A percentile compares a stretch with the other conserved stretches of the same genome.
These are phyloP conservation scores for Dinochytrium kinnereticum DNA, from an alignment of 371 early-diverging fungal species.

Conservation along the genomic window DNA sequence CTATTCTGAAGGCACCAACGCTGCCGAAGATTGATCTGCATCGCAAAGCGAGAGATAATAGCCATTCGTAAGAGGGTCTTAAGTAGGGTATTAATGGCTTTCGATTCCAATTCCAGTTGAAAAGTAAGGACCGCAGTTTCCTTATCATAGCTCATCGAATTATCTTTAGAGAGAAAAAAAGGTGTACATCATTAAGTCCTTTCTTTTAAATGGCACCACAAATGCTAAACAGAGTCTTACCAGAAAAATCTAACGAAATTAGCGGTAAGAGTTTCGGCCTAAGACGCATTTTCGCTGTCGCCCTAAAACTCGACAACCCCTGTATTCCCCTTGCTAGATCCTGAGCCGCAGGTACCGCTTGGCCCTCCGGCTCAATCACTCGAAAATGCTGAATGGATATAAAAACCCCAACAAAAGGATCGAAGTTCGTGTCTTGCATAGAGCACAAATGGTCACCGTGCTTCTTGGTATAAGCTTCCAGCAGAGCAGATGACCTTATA, in stretches of 20 bases:
- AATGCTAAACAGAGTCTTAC: no score
- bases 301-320: neutral
- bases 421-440: no score
- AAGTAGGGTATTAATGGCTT: neutral
- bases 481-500: neutral
- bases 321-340: neutral
- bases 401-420: constrained; percentile 3
- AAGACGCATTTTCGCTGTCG: neutral
- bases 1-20: neutral
- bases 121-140: neutral
- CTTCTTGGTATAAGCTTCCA: neutral
- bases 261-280: neutral
- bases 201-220: neutral
- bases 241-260: no score
- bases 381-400: neutral
- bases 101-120: neutral
- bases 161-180: no score
- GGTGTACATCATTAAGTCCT: neutral
- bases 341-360: neutral
- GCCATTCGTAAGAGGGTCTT: neutral
- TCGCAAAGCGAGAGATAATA: neutral
- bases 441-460: neutral
- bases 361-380: neutral
- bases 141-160: no score
- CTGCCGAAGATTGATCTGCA: neutral